Evolutionary conservation across 2,329 filamentous ascomycete genomes (phyloP), one percentile per base, ranked within the genome.

Genomic region (Sclerotinia sclerotiorum): DNA sequence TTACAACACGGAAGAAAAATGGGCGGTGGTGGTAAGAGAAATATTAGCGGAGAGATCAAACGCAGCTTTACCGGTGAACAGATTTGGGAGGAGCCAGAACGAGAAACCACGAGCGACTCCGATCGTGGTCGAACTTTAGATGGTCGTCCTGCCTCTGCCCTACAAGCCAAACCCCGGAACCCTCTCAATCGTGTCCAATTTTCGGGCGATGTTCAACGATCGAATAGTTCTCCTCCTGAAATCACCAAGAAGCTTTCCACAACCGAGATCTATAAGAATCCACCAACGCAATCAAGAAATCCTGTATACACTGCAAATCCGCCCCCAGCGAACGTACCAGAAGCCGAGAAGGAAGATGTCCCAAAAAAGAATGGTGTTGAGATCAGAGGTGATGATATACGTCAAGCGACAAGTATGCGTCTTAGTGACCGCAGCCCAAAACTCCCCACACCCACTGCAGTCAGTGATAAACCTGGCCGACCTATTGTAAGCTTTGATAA

Each of bases 401-500:
- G 92, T 69, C 88, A 91, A 73, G 94, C 94, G 67, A 98, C 94
- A 10, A 95, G 91, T 80, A 96, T 96, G 87, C 90, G 84, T 78
- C 83, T 95, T 72, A 93, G 88, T 78, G 93, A 97, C 79, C 89
- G 94, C 77, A 97, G 93, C 80, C 81, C 88, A 68, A 96, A 92
- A 78, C 84, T 98, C 71, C 94, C 94, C 39, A 94, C 90, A 76
- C 94, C 94, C 72, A 92, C 91, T 67, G 90, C 92, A 76, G 94
- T 98, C 79, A 97, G 93, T 82, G 91, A 97, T 81, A 91, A 86
- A 77, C 90, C 91, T 75, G 93, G 93, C 75, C 88, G 94, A 78
- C 94, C 94, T 72, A 98, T 98, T 83, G 94, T 98, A 84, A 98
- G 94, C 85, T 98, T 98, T 84, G 87, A 97, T 81, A 87, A 87